Percentiles rank a stretch among this genome's conserved stretches.
Conservation (phyloP, 768 basidiomycete genomes). For the Hericium alpestre region DNA sequence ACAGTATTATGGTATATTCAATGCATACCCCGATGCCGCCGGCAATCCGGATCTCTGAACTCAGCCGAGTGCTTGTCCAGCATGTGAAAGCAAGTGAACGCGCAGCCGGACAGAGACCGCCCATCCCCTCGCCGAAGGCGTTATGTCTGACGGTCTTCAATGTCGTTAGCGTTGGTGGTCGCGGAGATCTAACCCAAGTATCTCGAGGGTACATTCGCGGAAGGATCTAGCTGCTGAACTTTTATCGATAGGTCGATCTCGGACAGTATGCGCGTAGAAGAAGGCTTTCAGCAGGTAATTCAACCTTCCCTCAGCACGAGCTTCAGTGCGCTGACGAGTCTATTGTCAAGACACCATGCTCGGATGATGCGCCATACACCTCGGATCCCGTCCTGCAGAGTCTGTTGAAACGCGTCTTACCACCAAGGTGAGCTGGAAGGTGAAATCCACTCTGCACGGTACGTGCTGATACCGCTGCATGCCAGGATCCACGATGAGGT, state of each 20-base stretch:
- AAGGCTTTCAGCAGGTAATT: conserved; percentile 54
- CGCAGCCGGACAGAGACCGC: too few species aligned
- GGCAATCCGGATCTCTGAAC: too few species aligned
- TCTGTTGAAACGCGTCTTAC: conserved; percentile 48
- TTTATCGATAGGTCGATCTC: background rate
- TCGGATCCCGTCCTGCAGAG: conserved; percentile 52
- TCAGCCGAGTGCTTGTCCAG: too few species aligned
- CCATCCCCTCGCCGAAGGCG: too few species aligned
- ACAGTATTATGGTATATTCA: too few species aligned
- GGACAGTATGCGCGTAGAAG: conserved; percentile 44
- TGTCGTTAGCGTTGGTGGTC: too few species aligned
- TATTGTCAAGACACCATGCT: conserved; percentile 34
- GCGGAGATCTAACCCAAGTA: background rate
- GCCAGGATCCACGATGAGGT: conserved; percentile 37
- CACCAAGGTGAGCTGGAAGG: conserved; percentile 26
- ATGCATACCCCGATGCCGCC: too few species aligned
- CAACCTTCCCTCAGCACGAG: background rate
- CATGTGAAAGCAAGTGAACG: too few species aligned
- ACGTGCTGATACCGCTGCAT: background rate
- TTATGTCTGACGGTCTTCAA: too few species aligned
- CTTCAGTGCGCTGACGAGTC: background rate
- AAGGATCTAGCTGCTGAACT: background rate
- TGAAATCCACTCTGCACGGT: background rate
- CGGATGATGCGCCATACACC: conserved; percentile 49
- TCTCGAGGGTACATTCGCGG: background rate